Evolutionary conservation across 352 stramenopile species (phyloP).

Genomic region (Peronospora destructor): DNA sequence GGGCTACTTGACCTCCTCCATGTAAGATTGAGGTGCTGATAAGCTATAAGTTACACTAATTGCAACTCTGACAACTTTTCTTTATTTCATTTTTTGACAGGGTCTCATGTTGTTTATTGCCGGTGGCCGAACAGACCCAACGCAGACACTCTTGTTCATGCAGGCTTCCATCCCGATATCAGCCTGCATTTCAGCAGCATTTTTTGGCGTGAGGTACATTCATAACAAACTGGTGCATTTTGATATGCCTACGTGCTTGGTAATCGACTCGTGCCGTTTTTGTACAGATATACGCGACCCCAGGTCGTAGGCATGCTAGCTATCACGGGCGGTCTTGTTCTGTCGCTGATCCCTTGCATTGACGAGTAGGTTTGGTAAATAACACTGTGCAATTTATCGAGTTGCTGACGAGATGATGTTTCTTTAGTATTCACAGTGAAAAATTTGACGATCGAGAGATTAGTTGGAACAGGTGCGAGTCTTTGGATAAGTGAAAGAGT

Average conservation of each 20-base stretch:
- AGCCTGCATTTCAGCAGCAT: conserved; percentile 42
- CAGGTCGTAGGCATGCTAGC: conserved; percentile 66
- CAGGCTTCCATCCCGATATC: conserved; percentile 75
- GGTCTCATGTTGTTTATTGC: conserved; percentile 81
- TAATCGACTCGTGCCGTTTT: neutral
- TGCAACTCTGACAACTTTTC: conserved; percentile 1
- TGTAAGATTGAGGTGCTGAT: conserved; percentile 27
- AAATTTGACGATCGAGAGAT: conserved; percentile 64
- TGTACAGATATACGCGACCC: conserved; percentile 56
- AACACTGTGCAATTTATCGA: neutral
- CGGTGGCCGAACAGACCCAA: conserved; percentile 73
- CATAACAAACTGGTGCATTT: neutral
- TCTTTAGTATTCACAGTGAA: conserved; percentile 47
- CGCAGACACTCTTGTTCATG: conserved; percentile 79
- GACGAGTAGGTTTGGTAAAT: conserved; percentile 50
- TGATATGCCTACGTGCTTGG: neutral
- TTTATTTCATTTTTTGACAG: conserved; percentile 24
- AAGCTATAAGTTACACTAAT: neutral
- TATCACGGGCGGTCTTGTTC: conserved; percentile 61
- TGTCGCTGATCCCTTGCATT: conserved; percentile 69
- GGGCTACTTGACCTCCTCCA: conserved; percentile 75
- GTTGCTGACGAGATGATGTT: conserved; percentile 6
- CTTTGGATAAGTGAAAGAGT: neutral
- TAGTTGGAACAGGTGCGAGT: conserved; percentile 64
- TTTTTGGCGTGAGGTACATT: conserved; percentile 50